Evolutionary conservation across 768 basidiomycete species (phyloP).

Genomic region (Leucocoprinus leucothites): DNA sequence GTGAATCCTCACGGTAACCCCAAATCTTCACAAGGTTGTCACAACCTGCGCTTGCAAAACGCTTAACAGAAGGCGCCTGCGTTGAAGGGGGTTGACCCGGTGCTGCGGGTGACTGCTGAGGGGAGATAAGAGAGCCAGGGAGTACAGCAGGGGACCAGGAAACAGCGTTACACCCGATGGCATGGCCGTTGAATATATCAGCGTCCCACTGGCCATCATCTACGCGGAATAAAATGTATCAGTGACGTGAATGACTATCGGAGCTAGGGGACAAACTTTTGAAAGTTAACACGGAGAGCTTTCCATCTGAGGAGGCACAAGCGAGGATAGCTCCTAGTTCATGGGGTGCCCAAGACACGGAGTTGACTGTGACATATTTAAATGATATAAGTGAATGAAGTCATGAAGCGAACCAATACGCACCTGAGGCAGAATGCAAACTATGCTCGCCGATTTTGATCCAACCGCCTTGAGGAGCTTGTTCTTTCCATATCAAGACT

Average conservation of each 20-base stretch:
- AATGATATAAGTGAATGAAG: not conserved
- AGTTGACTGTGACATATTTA: conserved; percentile 68
- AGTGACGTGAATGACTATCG: not conserved
- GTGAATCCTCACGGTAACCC: conserved; percentile 83
- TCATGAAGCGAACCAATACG: conserved; percentile 19
- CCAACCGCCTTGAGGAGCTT: conserved; percentile 73
- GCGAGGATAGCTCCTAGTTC: conserved; percentile 96
- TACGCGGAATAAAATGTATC: conserved; percentile 25
- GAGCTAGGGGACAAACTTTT: conserved; percentile 64
- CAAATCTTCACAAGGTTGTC: conserved; percentile 95
- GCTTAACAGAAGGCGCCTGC: conserved; percentile 65
- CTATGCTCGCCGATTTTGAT: conserved; percentile 94
- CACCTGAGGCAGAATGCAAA: conserved; percentile 91
- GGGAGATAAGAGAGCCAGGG: conserved; percentile 80
- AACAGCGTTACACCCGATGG: conserved; percentile 94
- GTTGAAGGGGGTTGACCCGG: conserved; percentile 41
- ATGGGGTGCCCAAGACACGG: conserved; percentile 98
- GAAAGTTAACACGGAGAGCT: conserved; percentile 93
- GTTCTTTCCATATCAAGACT: conserved; percentile 98
- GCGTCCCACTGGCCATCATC: conserved; percentile 97
- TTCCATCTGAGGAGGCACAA: conserved; percentile 96
- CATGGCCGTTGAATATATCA: conserved; percentile 93
- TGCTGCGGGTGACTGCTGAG: conserved; percentile 48
- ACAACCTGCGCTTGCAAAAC: conserved; percentile 94
- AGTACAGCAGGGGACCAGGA: conserved; percentile 95